phyloP scores from a whole-genome alignment of 2,329 filamentous ascomycete genomes.

The Pyricularia grisea region DNA sequence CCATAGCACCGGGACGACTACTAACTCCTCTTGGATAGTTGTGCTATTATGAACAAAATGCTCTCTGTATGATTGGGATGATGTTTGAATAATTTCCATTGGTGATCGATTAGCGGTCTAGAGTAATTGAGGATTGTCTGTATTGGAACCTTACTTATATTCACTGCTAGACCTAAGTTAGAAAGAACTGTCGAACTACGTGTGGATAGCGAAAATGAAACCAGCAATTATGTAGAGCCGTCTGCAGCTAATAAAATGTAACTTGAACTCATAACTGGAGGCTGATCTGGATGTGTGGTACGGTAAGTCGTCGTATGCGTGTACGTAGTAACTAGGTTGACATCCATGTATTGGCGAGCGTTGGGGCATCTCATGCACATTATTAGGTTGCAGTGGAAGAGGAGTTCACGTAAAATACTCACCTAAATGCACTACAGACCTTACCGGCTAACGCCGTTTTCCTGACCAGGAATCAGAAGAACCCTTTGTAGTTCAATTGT shows the following conservation, averaged over 20 bases:
- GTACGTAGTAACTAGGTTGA: too few species aligned
- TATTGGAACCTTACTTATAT: not conserved
- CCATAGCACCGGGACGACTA: not conserved
- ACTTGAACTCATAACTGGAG: too few species aligned
- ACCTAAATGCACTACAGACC: not conserved
- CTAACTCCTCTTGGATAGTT: not conserved
- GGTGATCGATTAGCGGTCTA: not conserved
- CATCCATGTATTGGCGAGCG: too few species aligned
- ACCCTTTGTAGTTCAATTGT: not conserved
- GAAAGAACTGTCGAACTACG: not conserved
- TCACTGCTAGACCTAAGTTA: not conserved
- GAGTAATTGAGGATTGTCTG: not conserved
- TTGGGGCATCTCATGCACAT: too few species aligned
- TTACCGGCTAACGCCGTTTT: not conserved
- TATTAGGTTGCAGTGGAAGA: not conserved
- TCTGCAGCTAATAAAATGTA: not conserved
- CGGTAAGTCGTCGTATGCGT: too few species aligned
- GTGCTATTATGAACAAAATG: not conserved
- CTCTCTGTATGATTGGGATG: too few species aligned
- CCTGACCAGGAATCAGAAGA: not conserved
- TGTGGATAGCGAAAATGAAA: not conserved
- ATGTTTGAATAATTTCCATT: not conserved
- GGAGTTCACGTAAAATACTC: not conserved
- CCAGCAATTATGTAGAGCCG: too few species aligned
- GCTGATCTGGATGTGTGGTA: too few species aligned